Conservation (phyloP, 2,329 filamentous ascomycete genomes). For the Monilinia laxa region DNA sequence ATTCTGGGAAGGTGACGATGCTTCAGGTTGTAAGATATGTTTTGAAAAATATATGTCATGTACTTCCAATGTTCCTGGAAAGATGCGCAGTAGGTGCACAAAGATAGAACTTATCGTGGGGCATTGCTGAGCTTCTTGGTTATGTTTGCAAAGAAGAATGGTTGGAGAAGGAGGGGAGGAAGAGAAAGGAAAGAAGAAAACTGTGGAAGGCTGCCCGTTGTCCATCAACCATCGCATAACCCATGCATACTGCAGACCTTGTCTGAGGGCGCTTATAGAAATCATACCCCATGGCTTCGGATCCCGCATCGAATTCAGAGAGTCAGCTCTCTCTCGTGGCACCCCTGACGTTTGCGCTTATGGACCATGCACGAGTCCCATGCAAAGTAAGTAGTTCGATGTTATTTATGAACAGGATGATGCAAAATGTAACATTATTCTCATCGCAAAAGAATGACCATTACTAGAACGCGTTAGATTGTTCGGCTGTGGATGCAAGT, state of each 20-base stretch:
- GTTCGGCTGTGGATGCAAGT: constrained; percentile 20
- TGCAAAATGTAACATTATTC: constrained; percentile 20
- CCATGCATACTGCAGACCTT: constrained; percentile 24
- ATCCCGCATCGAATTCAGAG: constrained; percentile 23
- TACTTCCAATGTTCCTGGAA: constrained; percentile 31
- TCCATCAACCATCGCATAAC: constrained; percentile 21
- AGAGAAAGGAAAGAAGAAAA: constrained; percentile 18
- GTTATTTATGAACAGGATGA: constrained; percentile 25
- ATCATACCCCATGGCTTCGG: constrained; percentile 22
- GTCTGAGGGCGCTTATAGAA: constrained; percentile 25
- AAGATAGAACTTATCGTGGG: constrained; percentile 40
- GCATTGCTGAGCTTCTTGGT: constrained; percentile 38
- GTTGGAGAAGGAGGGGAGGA: constrained; percentile 24
- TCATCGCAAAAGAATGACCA: constrained; percentile 14
- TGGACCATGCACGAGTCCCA: constrained; percentile 15
- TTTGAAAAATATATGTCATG: constrained; percentile 31
- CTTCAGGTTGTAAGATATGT: constrained; percentile 26
- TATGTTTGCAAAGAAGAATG: constrained; percentile 31
- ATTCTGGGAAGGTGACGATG: constrained; percentile 25
- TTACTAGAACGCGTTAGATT: constrained; percentile 15
- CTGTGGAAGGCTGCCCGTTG: constrained; percentile 21
- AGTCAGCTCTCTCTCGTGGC: constrained; percentile 24
- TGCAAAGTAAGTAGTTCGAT: constrained; percentile 15
- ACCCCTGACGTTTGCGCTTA: constrained; percentile 25
- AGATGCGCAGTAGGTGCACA: constrained; percentile 36